Base-by-base conservation (phyloP, 495 filamentous ascomycete species). In the Aspergillus diversus region DNA sequence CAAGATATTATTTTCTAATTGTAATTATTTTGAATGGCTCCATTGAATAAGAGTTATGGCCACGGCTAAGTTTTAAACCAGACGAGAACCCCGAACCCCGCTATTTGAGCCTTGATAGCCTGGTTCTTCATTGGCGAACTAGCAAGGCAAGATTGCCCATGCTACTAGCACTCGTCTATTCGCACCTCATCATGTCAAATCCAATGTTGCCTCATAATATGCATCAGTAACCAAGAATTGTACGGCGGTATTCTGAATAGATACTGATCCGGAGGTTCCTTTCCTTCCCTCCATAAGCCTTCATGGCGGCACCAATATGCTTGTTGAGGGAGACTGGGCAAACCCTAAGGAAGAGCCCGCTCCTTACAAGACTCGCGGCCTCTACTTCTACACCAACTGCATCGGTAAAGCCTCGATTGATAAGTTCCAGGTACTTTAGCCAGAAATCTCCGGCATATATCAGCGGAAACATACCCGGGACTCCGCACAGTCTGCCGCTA, bases 401-500 rank as follows among this genome's bases (percentile, higher is more conserved):
- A 13, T 35, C 50, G 5, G 21, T 61, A 35, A 53, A 53, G 32
- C 39, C 52, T 6, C 43, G 52, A 55, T 37, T 61, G 15, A 17
- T 33, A 5, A 27, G 56, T 61, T 5, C 32, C 55, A n/a, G 47
- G 48, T 32, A 54, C 58, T 51, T 17, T 54, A 17, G 17, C 13
- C 13, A 50, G 34, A 50, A 5, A 16, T 31, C 33, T 53, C 15
- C 33, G 27, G 49, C 39, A 50, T 13, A 34, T 12, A 12, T 13
- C 33, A 49, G 12, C 15, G 33, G 32, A 42, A 32, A 49, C n/a
- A n/a, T 12, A 9, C 33, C 42, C n/a, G 55, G 55, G 8, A 34
- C 39, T 17, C 5, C 49, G 16, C 51, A 63, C 15, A 52, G 53
- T 8, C 32, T 58, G 17, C 67, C 65, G 5, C 34, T 75, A 39